Evolutionary conservation across 306 rosid species (phyloP).

Genomic region (Pterocarpus santalinus): DNA sequence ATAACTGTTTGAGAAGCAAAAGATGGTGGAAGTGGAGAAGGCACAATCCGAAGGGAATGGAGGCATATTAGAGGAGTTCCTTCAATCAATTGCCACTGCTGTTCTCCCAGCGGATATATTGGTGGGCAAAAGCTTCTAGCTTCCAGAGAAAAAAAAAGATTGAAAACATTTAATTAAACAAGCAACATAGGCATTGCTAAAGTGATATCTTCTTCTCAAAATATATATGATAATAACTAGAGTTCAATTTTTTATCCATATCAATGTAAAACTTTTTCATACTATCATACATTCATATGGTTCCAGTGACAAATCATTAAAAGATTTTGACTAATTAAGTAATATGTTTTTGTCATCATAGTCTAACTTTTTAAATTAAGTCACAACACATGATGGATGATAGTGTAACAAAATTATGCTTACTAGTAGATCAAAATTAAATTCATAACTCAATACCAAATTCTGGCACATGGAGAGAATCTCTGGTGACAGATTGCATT

Average conservation of each 20-base stretch:
- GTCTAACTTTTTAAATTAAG: conserved; percentile 8
- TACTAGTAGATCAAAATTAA: conserved; percentile 32
- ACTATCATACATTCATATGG: not conserved
- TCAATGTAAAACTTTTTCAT: not conserved
- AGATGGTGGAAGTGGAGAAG: conserved; percentile 87
- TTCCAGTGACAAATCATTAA: not conserved
- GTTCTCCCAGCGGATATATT: conserved; percentile 88
- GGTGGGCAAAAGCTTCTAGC: conserved; percentile 90
- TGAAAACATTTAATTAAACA: conserved; percentile 37
- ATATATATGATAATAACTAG: conserved; percentile 24
- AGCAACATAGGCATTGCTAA: not conserved
- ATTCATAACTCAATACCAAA: conserved; percentile 67
- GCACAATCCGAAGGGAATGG: conserved; percentile 79
- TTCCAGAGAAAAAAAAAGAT: conserved; percentile 51
- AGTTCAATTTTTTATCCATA: not conserved
- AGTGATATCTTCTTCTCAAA: not conserved
- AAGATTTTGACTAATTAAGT: not conserved
- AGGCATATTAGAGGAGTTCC: conserved; percentile 82
- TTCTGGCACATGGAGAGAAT: conserved; percentile 63
- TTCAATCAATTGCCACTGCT: conserved; percentile 70
- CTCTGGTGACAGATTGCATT: conserved; percentile 60
- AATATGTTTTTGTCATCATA: conserved; percentile 22
- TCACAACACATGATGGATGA: not conserved
- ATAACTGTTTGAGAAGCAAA: conserved; percentile 92
- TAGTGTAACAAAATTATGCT: not conserved